phyloP scores from a whole-genome alignment of 75 land plant genomes.

The Isoetes taiwanensis region DNA sequence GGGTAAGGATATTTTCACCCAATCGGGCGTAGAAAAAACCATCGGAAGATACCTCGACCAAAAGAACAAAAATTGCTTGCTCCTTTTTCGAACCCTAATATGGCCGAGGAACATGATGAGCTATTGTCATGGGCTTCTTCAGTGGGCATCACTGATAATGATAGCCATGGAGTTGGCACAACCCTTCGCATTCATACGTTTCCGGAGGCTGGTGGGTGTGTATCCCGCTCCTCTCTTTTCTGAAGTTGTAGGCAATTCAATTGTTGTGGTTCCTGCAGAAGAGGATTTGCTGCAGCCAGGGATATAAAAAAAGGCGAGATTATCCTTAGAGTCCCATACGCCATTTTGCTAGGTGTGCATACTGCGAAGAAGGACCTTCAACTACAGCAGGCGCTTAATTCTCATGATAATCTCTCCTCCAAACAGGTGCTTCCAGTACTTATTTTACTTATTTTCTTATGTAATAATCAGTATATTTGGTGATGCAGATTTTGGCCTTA shows the following conservation, averaged over 20 bases:
- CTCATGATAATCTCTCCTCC: constrained; percentile 10
- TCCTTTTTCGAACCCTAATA: too few species aligned
- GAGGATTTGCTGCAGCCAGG: constrained; percentile 70
- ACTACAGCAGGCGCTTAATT: not conserved
- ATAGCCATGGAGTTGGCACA: constrained; percentile 32
- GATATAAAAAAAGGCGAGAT: constrained; percentile 51
- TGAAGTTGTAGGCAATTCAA: not conserved
- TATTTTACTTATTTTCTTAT: not conserved
- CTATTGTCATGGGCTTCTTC: constrained; percentile 14
- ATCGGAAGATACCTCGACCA: too few species aligned
- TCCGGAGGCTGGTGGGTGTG: constrained; percentile 67
- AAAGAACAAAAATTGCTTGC: too few species aligned
- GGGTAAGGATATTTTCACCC: too few species aligned
- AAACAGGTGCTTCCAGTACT: constrained; percentile 15
- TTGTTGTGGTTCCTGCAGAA: constrained; percentile 25
- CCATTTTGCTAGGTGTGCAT: constrained; percentile 41
- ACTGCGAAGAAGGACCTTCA: constrained; percentile 19
- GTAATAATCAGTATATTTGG: too few species aligned
- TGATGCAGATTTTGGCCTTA: constrained; percentile 41
- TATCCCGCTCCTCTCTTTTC: not conserved
- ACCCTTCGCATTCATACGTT: constrained; percentile 47
- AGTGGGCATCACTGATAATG: constrained; percentile 12
- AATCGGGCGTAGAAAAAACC: too few species aligned
- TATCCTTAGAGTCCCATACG: constrained; percentile 55
- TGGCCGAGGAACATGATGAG: constrained; percentile 2